These are phyloP conservation scores for Earliella scabrosa DNA, from an alignment of 1,284 basidiomycete species.

Conservation along the genomic window DNA sequence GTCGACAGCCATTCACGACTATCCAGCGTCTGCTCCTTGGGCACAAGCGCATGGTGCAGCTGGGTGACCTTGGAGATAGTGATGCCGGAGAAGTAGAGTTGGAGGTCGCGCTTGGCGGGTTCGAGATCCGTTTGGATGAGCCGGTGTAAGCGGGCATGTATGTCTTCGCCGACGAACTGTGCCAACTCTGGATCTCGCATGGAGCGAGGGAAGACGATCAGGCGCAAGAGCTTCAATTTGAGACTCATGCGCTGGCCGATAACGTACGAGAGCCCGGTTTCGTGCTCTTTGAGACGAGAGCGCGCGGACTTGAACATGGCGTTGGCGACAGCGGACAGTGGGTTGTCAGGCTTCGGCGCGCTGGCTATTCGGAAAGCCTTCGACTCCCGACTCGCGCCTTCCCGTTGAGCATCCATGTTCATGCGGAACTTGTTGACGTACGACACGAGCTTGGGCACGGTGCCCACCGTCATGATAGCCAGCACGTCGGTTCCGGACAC, in stretches of 20 bases:
- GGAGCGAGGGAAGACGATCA: constrained; percentile 77
- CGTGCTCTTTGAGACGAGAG: constrained; percentile 67
- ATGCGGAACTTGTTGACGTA: constrained; percentile 75
- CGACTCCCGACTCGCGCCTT: constrained; percentile 76
- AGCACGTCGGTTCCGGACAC: constrained; percentile 76
- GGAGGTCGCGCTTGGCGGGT: constrained; percentile 63
- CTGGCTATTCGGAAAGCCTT: constrained; percentile 70
- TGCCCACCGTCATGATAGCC: constrained; percentile 72
- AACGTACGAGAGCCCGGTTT: constrained; percentile 58
- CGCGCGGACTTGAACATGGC: constrained; percentile 81
- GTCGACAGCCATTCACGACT: constrained; percentile 57
- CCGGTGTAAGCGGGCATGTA: constrained; percentile 71
- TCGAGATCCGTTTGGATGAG: constrained; percentile 52
- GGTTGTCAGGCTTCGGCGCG: constrained; percentile 71
- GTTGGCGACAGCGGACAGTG: constrained; percentile 81
- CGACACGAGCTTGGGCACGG: constrained; percentile 74
- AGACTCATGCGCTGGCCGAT: constrained; percentile 77
- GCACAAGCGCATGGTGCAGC: constrained; percentile 48
- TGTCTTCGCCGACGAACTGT: constrained; percentile 66
- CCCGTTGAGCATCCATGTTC: constrained; percentile 73
- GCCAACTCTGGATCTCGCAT: constrained; percentile 77
- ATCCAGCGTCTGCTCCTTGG: constrained; percentile 43
- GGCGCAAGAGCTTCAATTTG: constrained; percentile 58
- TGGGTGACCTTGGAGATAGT: constrained; percentile 72
- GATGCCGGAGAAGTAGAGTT: constrained; percentile 74